A percentile compares a stretch with the other conserved stretches of the same genome.
Conservation (phyloP, 2,329 filamentous ascomycete genomes). For the Aspergillaceae sp. region DNA sequence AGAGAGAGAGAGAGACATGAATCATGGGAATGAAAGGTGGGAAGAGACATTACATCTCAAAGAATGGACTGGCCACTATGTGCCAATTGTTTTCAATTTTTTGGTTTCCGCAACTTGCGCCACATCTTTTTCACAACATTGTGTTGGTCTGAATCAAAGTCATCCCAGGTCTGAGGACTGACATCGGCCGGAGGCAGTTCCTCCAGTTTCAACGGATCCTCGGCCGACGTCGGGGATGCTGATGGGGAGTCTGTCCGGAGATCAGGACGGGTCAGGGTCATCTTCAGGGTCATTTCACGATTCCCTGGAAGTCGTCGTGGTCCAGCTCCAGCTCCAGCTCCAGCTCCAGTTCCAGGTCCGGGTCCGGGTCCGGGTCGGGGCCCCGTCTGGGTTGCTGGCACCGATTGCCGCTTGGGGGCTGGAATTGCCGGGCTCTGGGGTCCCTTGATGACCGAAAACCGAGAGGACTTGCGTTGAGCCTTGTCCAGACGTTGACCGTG, state of each 20-base stretch:
- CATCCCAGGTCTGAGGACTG: slow-evolving; percentile 31
- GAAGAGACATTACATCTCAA: background rate
- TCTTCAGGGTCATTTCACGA: slow-evolving; percentile 89
- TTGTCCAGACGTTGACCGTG: background rate
- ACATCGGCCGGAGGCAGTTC: slow-evolving; percentile 41
- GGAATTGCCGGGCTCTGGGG: slow-evolving; percentile 4
- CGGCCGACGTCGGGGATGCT: slow-evolving; percentile 50
- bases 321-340: no score
- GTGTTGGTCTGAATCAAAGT: slow-evolving; percentile 33
- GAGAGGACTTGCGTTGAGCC: slow-evolving; percentile 12
- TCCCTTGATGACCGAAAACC: slow-evolving; percentile 6
- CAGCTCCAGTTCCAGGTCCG: no score
- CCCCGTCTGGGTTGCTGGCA: slow-evolving; percentile 28
- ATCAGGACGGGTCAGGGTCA: slow-evolving; percentile 89
- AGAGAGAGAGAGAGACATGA: no score
- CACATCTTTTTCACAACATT: slow-evolving; percentile 38
- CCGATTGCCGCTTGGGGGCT: slow-evolving; percentile 13
- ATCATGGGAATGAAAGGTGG: background rate
- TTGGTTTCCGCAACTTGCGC: slow-evolving; percentile 31
- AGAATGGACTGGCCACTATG: slow-evolving; percentile 2
- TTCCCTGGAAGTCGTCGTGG: slow-evolving; percentile 34
- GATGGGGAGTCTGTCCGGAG: slow-evolving; percentile 46
- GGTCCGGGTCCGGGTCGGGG: slow-evolving; percentile 41
- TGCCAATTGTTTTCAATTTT: background rate
- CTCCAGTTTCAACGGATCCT: slow-evolving; percentile 49